These are phyloP conservation scores for Sporothrix mexicana DNA, from an alignment of 2,329 filamentous ascomycete species.

Conservation along the genomic window DNA sequence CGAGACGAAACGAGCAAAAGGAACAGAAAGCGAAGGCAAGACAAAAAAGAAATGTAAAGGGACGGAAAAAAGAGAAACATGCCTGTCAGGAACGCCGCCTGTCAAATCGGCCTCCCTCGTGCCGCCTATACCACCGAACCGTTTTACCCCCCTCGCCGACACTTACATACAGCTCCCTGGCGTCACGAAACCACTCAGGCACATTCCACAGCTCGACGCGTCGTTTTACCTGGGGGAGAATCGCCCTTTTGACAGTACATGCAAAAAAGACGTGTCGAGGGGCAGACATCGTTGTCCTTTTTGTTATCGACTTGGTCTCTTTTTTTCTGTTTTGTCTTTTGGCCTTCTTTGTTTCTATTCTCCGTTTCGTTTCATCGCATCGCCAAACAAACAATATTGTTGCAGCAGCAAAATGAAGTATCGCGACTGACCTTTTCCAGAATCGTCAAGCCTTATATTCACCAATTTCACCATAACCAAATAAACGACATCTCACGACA, in stretches of 20 bases:
- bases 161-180: conserved; percentile 1
- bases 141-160: conserved; percentile 4
- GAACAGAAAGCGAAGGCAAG: not conserved
- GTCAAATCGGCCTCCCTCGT: conserved; percentile 1
- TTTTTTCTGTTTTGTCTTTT: not conserved
- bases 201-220: conserved; percentile 25
- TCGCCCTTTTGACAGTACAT: not conserved
- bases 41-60: conserved; percentile 10
- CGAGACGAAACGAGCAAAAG: not conserved
- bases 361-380: conserved; percentile 17
- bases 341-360: not conserved
- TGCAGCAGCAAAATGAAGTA: not conserved
- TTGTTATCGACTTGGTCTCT: not conserved
- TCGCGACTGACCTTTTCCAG: conserved; percentile 15
- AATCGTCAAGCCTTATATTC: not conserved
- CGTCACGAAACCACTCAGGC: conserved; percentile 13
- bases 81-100: not conserved
- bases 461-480: conserved; percentile 1
- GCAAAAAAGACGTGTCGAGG: not conserved
- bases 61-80: not conserved
- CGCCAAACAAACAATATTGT: not conserved
- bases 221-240: conserved; percentile 7
- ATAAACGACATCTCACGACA: conserved; percentile 3
- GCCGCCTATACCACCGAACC: conserved; percentile 6
- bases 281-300: not conserved